phyloP scores from a whole-genome alignment of 345 rosid species.

The Heritiera littoralis region DNA sequence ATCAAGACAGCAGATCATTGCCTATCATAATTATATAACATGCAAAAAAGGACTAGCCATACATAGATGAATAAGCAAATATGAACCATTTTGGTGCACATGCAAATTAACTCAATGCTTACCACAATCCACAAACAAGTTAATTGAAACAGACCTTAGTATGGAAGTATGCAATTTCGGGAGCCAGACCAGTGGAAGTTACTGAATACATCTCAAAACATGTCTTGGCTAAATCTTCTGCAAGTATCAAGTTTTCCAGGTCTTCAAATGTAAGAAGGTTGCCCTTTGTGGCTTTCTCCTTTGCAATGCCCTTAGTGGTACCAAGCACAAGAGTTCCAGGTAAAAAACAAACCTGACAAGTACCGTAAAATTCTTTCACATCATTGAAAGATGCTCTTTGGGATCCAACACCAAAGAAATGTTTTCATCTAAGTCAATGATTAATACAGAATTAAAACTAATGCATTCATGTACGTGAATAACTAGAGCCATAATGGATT shows the following conservation, averaged over 20 bases:
- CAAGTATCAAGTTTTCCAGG: slow-evolving; percentile 89
- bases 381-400: background rate
- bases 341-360: slow-evolving; percentile 81
- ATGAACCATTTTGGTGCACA: background rate
- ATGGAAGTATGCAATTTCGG: slow-evolving; percentile 96
- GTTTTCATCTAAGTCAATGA: background rate
- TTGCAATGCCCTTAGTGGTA: slow-evolving; percentile 86
- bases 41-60: slow-evolving; percentile 46
- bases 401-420: background rate
- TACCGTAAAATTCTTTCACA: background rate
- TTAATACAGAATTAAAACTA: background rate
- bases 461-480: background rate
- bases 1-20: slow-evolving; percentile 26
- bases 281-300: slow-evolving; percentile 69
- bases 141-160: slow-evolving; percentile 54
- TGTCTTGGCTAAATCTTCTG: slow-evolving; percentile 86
- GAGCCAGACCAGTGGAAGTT: slow-evolving; percentile 96
- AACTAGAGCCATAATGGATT: background rate
- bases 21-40: slow-evolving; percentile 10
- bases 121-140: slow-evolving; percentile 1
- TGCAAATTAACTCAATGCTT: slow-evolving; percentile 10
- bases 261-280: slow-evolving; percentile 87
- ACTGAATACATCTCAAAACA: slow-evolving; percentile 95
- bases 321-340: slow-evolving; percentile 98
- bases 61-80: background rate